Evolutionary conservation across 2,329 filamentous ascomycete species (phyloP), one percentile per base, ranked within the genome.

Genomic region (Polychaeton citri): DNA sequence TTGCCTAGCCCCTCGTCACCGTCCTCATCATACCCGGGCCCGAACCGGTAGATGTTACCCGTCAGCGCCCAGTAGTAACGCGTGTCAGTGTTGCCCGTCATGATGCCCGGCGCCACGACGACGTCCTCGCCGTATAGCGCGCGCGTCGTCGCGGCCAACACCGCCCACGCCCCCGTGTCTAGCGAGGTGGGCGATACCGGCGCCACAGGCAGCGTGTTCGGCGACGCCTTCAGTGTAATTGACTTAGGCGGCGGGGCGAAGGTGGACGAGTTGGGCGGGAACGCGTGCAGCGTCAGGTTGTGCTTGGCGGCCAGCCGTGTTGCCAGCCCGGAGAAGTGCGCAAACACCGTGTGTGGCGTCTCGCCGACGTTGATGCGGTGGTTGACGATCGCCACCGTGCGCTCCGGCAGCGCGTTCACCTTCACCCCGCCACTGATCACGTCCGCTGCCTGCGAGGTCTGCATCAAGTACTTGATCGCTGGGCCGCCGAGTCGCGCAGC

Each of bases 331-430:
- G 66, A 43, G 6, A 72, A 57, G 20, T 68, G 68, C 18, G 58
- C 49, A 38, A 62, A 64, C 5, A 71, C 57, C 17, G 59, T 50
- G 12, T 64, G 51, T 3, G 67, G 63, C 2, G 62, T 63, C 43
- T 72, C 63, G 41, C 71, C 69, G 12, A 70, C 60, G n/a, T 69
- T 70, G 28, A 74, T 63, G 5, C 71, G 69, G 54, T 74, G 69
- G 47, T 75, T 74, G 24, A 74, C 62, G 1, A 65, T 61, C 0
- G 68, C 62, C 3, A 56, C 63, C 31, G 71, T 63, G 31, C 65
- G 65, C 50, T 74, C 71, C 0, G 71, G 71, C 26, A 75, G 60
- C 2, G 71, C 71, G 38, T 75, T 75, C 43, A 69, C 66, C 49
- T 75, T 75, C 30, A 72, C 64, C 7, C 71, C 71, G 17, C 70